Percentiles rank a stretch among this genome's conserved stretches.
Evolutionary conservation across 257 asterid genomes (phyloP).

Genomic region (Knoxia roxburghii): DNA sequence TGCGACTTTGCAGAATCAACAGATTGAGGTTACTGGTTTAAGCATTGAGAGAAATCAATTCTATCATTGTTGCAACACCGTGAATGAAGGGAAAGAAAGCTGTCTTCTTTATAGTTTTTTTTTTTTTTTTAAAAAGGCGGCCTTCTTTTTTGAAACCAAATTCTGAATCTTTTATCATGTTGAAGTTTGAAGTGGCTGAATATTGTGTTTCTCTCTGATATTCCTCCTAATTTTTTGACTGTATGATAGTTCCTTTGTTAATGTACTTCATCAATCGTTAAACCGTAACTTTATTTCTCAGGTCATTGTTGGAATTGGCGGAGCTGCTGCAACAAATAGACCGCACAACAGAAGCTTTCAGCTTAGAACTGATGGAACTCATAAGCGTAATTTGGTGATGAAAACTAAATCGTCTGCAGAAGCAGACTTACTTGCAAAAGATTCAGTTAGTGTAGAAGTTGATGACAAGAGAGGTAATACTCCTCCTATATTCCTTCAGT

Average conservation of each 20-base stretch:
- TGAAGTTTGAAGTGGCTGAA: neutral
- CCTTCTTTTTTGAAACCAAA: no score
- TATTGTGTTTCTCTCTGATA: neutral
- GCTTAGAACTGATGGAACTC: slow-evolving; percentile 15
- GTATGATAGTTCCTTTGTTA: neutral
- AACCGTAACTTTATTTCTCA: slow-evolving; percentile 24
- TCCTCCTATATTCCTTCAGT: slow-evolving; percentile 5
- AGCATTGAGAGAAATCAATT: neutral
- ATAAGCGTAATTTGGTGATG: slow-evolving; percentile 19
- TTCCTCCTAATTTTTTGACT: neutral
- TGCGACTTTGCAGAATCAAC: neutral
- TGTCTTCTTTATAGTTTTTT: neutral
- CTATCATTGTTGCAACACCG: neutral
- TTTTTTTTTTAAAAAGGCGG: no score
- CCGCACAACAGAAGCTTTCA: slow-evolving; percentile 20
- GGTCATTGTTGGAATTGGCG: slow-evolving; percentile 34
- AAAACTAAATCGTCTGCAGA: slow-evolving; percentile 46
- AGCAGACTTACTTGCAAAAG: slow-evolving; percentile 44
- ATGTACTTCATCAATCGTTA: neutral
- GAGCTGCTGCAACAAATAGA: slow-evolving; percentile 23
- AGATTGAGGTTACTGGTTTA: neutral
- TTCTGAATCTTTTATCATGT: neutral
- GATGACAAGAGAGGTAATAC: slow-evolving; percentile 40
- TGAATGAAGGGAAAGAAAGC: neutral
- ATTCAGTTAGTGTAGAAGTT: slow-evolving; percentile 33